Conservation (phyloP, 2,329 filamentous ascomycete species). For the Endocalyx cinctus region DNA sequence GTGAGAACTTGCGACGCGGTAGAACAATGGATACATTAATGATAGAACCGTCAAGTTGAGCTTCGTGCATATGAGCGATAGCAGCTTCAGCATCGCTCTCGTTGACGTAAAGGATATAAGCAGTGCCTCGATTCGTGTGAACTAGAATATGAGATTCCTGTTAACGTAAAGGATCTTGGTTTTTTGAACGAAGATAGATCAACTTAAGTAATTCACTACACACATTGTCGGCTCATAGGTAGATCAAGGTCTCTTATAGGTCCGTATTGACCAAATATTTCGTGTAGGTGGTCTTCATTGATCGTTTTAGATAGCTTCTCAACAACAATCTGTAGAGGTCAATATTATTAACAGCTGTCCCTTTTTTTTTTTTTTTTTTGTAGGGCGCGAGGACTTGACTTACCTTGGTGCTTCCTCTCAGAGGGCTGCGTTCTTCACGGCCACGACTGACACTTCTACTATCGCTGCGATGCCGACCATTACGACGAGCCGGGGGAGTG, state of each 20-base stretch:
- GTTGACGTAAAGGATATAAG: conserved; percentile 80
- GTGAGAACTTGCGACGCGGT: conserved; percentile 76
- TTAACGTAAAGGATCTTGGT: too few relatives aligned
- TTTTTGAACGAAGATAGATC: neutral
- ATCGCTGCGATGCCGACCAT: conserved; percentile 28
- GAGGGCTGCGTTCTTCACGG: conserved; percentile 23
- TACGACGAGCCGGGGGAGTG: conserved; percentile 27
- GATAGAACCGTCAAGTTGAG: conserved; percentile 78
- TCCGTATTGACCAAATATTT: conserved; percentile 90
- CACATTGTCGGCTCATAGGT: conserved; percentile 83
- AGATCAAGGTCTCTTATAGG: conserved; percentile 82
- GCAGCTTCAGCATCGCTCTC: conserved; percentile 79
- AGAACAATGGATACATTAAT: conserved; percentile 87
- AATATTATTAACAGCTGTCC: too few relatives aligned
- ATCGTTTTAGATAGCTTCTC: conserved; percentile 96
- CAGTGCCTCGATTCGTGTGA: conserved; percentile 86
- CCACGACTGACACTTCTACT: conserved; percentile 20
- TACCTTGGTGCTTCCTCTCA: conserved; percentile 29
- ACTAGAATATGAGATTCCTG: conserved; percentile 49
- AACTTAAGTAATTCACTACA: conserved; percentile 5
- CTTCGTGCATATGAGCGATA: conserved; percentile 96
- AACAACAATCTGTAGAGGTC: conserved; percentile 93
- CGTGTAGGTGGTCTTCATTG: conserved; percentile 78
- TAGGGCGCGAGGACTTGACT: neutral
- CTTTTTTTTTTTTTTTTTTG: too few relatives aligned